Conservation (phyloP, 1,284 basidiomycete genomes). For the Amylostereum chailletii region DNA sequence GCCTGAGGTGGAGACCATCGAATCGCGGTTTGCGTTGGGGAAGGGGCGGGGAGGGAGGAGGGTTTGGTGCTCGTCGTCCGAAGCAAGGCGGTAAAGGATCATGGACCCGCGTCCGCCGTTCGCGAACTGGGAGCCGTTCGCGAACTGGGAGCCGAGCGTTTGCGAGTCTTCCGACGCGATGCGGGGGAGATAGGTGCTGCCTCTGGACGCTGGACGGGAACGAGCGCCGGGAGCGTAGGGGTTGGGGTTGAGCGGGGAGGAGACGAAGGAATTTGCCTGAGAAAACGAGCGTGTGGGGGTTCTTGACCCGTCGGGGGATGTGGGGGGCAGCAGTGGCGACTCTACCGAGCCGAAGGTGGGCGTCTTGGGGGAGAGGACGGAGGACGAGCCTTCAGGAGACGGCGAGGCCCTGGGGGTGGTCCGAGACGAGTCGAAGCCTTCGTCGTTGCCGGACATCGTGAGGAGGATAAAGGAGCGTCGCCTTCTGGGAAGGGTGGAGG, state of each 20-base stretch:
- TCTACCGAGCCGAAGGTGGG: slow-evolving; percentile 16
- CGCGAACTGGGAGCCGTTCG: slow-evolving; percentile 17
- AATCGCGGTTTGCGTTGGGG: slow-evolving; percentile 23
- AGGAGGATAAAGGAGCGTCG: not conserved
- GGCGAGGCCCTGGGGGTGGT: not conserved
- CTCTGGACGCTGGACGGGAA: slow-evolving; percentile 23
- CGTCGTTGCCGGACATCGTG: slow-evolving; percentile 2
- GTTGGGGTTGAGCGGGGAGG: slow-evolving; percentile 43
- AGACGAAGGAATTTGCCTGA: slow-evolving; percentile 24
- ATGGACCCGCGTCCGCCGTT: slow-evolving; percentile 42
- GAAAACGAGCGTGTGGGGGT: slow-evolving; percentile 24
- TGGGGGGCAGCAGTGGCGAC: slow-evolving; percentile 18
- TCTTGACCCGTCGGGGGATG: slow-evolving; percentile 12
- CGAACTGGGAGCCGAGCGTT: slow-evolving; percentile 23
- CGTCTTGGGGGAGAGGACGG: slow-evolving; percentile 11
- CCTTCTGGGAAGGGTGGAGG: not conserved
- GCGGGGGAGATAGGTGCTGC: slow-evolving; percentile 28
- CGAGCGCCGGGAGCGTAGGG: slow-evolving; percentile 12
- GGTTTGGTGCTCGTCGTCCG: slow-evolving; percentile 25
- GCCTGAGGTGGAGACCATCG: slow-evolving; percentile 33
- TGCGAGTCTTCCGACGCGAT: slow-evolving; percentile 42
- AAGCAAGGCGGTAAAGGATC: slow-evolving; percentile 58
- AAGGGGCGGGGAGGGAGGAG: slow-evolving; percentile 23
- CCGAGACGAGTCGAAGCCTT: slow-evolving; percentile 7
- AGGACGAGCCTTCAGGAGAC: slow-evolving; percentile 4